Evolutionary conservation across 805 yeast species (phyloP), one percentile per base, ranked within the genome.

Genomic region (Komagataella phaffii): DNA sequence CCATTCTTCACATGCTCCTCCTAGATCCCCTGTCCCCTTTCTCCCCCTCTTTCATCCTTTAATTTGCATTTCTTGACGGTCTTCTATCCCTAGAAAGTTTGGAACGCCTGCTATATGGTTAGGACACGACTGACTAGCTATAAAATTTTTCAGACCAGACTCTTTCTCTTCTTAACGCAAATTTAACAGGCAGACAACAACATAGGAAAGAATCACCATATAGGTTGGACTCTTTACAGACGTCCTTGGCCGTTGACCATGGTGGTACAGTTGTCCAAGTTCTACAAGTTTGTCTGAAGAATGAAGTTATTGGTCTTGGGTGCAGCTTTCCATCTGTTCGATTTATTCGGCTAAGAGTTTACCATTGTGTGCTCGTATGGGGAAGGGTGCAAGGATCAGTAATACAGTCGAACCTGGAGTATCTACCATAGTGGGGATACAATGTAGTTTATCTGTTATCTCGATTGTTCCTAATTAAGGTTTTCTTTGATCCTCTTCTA

Each of bases 291-390:
- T 49, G 50, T 17, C 50, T 50, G 52, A 47, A 50, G 52, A 50
- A 40, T 24, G 30, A 50, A 45, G 36, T 43, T 18, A 30, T 46
- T 23, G 52, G 40, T 50, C 52, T 50, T 50, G 52, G 52, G 52
- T 50, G 52, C 52, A 50, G 52, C 46, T 19, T 45, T 45, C 52
- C 52, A 50, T 50, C 48, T 30, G 52, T 30, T 17, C 14, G 44
- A 30, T n/a, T 24, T 49, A 17, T 17, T 50, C 24, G 17, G 8
- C 52, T 50, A 50, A 50, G 52, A 48, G 49, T 24, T 46, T 45
- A 47, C 52, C 52, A 45, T 50, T 43, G 52, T 50, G 52, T 43
- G 49, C 49, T 48, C 52, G 52, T 45, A 50, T 50, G 52, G 52
- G 52, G 52, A 45, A 24, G 24, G 46, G 49, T 50, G 52, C 52